phyloP scores from a whole-genome alignment of 176 grass and related monocot species.

The Rhynchospora breviuscula region DNA sequence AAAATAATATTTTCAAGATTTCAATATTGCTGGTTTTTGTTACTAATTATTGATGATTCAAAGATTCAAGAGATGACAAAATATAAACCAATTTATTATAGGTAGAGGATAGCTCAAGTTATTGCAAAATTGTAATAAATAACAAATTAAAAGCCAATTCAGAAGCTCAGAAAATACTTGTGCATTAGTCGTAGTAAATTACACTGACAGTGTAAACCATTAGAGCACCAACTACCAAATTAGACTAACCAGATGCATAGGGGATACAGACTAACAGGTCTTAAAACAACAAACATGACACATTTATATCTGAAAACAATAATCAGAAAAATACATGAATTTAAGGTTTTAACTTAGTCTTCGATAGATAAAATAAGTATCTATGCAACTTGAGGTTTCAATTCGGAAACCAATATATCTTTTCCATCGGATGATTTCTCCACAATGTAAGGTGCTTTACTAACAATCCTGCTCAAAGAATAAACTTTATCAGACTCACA shows the following conservation, averaged over 20 bases:
- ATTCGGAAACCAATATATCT: conserved; percentile 30
- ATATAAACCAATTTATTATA: not conserved
- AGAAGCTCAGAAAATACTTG: not conserved
- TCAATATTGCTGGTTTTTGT: not conserved
- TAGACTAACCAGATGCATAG: not conserved
- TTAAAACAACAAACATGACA: not conserved
- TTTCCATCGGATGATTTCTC: conserved; percentile 53
- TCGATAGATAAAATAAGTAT: not conserved
- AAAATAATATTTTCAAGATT: not conserved
- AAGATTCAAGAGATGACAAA: not conserved
- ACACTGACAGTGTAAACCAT: not conserved
- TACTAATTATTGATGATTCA: not conserved
- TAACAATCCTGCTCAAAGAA: conserved; percentile 51
- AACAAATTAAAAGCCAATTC: not conserved
- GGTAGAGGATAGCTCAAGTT: not conserved
- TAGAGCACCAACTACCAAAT: not conserved
- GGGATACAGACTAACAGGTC: not conserved
- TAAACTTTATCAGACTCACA: conserved; percentile 15
- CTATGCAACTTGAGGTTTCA: conserved; percentile 42
- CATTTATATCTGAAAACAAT: conserved; percentile 15
- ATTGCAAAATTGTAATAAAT: not conserved
- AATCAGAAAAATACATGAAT: not conserved
- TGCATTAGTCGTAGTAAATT: not conserved
- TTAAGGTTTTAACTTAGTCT: not conserved
- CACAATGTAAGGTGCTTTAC: conserved; percentile 56